These are phyloP conservation scores for Knufia fluminis DNA, from an alignment of 2,329 filamentous ascomycete species.

Conservation along the genomic window DNA sequence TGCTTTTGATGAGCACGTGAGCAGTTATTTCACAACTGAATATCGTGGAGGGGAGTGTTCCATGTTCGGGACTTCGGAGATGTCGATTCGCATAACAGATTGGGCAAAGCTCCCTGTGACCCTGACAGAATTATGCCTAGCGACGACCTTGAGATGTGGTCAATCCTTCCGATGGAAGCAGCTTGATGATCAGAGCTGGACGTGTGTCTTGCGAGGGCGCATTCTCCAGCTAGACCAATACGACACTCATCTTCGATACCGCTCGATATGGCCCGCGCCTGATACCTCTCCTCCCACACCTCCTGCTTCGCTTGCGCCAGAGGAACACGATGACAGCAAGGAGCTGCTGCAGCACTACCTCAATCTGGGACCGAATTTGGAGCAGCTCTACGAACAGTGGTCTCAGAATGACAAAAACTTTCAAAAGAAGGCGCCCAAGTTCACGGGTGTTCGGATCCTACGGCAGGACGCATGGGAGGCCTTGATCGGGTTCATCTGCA, in stretches of 20 bases:
- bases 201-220: slow-evolving; percentile 75
- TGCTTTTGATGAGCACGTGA: too few relatives aligned
- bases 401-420: slow-evolving; percentile 79
- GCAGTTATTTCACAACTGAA: too few relatives aligned
- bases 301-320: slow-evolving; percentile 29
- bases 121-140: slow-evolving; percentile 80
- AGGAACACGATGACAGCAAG: slow-evolving; percentile 46
- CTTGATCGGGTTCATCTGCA: slow-evolving; percentile 90
- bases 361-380: slow-evolving; percentile 69
- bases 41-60: background rate
- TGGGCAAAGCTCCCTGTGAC: slow-evolving; percentile 83
- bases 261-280: slow-evolving; percentile 48
- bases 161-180: slow-evolving; percentile 93
- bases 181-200: slow-evolving; percentile 73
- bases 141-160: slow-evolving; percentile 86
- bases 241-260: slow-evolving; percentile 66
- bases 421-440: slow-evolving; percentile 72
- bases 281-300: slow-evolving; percentile 29
- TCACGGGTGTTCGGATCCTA: slow-evolving; percentile 83
- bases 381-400: slow-evolving; percentile 76
- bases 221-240: slow-evolving; percentile 82
- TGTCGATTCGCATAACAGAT: slow-evolving; percentile 47
- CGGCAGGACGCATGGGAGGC: slow-evolving; percentile 96
- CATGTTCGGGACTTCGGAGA: background rate
- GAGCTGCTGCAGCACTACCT: slow-evolving; percentile 74